A percentile compares a stretch with the other conserved stretches of the same genome.
phyloP scores from a whole-genome alignment of 1,284 basidiomycete genomes.

The Trichosporon ovoides region DNA sequence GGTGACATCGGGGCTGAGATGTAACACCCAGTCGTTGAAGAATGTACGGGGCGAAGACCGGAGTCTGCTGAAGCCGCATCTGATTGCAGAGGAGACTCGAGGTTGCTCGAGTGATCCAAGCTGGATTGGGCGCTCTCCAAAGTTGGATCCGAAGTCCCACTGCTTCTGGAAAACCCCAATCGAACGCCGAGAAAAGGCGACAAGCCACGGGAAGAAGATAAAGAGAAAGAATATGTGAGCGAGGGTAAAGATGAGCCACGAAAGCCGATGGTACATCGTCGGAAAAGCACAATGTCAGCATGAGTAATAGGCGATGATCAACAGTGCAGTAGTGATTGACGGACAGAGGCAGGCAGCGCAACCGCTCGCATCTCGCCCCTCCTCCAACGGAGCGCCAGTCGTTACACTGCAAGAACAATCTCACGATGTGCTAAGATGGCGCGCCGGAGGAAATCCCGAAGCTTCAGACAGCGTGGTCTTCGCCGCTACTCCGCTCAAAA shows the following conservation, averaged over 20 bases:
- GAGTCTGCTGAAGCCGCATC: conserved; percentile 6
- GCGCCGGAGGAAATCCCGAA: not conserved
- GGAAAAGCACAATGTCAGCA: too few relatives aligned
- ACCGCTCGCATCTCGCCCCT: too few relatives aligned
- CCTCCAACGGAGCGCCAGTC: too few relatives aligned
- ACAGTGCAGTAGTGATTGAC: too few relatives aligned
- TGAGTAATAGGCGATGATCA: too few relatives aligned
- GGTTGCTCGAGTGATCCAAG: conserved; percentile 9
- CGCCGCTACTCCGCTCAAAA: not conserved
- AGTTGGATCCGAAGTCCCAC: not conserved
- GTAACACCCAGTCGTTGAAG: conserved; percentile 32
- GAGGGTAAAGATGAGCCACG: too few relatives aligned
- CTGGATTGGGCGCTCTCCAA: conserved; percentile 7
- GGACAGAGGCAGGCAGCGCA: too few relatives aligned
- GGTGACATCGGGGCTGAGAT: conserved; percentile 36
- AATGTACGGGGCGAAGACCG: conserved; percentile 9
- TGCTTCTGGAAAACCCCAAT: too few relatives aligned
- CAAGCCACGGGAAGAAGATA: not conserved
- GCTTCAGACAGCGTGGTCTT: not conserved
- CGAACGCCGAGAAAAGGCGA: too few relatives aligned
- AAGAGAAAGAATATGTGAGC: not conserved
- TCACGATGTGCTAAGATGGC: too few relatives aligned
- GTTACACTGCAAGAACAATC: too few relatives aligned
- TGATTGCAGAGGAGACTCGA: not conserved
- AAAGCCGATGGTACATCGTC: too few relatives aligned